Evolutionary conservation across 73 alveolate genomes (phyloP), one percentile per base, ranked within the genome.

Genomic region (Paramecium caudatum): DNA sequence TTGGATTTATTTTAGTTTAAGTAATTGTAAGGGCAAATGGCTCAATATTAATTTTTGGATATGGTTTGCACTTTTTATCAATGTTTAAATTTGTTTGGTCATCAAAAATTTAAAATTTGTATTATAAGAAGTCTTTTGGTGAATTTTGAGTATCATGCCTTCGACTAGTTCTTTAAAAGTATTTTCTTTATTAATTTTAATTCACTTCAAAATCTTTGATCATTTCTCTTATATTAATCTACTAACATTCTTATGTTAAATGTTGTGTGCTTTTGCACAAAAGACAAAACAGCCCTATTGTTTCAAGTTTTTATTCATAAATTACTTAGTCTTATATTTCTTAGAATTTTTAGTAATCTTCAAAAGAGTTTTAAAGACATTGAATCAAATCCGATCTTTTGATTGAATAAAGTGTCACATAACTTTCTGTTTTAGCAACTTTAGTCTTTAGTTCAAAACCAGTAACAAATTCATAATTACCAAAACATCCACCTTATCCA

Each of bases 391-490:
- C 80, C 7, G 1, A 55, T 55, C 80, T 55, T 9, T 23, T 23
- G 13, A 55, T 55, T 27, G 23, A 55, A 23, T 55, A 55, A 9
- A 55, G n/a, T 7, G 37, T 55, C 23, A 43, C 46, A 21, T 55
- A 55, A 0, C 46, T 23, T 55, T 55, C 13, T 9, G 80, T 55
- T 21, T 55, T 55, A 10, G 80, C 46, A 4, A 55, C 80, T 55
- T 55, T 55, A 7, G 80, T 27, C 30, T 9, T 55, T 55, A 27
- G n/a, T 19, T 43, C 19, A 55, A 55, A 27, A 0, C 80, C 80
- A 55, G 80, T 55, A 2, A 55, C 80, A 55, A 55, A 55, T 27
- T 55, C 80, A 55, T 55, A 55, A 55, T 55, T 55, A 27, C 80
- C 80, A 55, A 55, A 55, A 23, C 80, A 27, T 3, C 43, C 43